Conservation (phyloP, 305 asterid genomes). For the Fraxinus platypoda region DNA sequence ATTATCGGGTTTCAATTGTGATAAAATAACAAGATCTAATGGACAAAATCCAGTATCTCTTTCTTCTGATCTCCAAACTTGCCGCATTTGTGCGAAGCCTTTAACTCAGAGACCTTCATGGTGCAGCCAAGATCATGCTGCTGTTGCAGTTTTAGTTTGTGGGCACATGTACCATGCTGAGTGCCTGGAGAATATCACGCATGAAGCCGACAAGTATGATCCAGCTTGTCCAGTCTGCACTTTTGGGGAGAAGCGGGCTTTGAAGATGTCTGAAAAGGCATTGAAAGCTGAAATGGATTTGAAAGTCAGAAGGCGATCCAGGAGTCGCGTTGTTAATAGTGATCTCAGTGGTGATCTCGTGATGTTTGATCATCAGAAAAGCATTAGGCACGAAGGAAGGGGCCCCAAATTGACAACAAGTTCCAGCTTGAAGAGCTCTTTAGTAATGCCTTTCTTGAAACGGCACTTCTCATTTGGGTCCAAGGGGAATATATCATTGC, state of each 20-base stretch:
- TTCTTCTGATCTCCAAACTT: conserved; percentile 59
- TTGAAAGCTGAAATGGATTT: conserved; percentile 63
- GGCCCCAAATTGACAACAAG: conserved; percentile 60
- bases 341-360: conserved; percentile 42
- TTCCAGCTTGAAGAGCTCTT: conserved; percentile 66
- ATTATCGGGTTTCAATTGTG: conserved; percentile 55
- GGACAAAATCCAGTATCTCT: conserved; percentile 47
- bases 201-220: conserved; percentile 70
- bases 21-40: conserved; percentile 50
- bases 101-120: conserved; percentile 64
- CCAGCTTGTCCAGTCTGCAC: conserved; percentile 90
- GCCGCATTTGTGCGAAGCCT: conserved; percentile 75
- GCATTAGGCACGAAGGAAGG: conserved; percentile 45
- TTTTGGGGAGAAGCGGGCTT: conserved; percentile 69
- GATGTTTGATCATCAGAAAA: conserved; percentile 45
- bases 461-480: conserved; percentile 84
- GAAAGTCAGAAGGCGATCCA: conserved; percentile 51
- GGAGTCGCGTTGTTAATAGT: conserved; percentile 59
- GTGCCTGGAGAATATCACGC: conserved; percentile 82
- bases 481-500: conserved; percentile 44
- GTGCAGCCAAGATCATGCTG: conserved; percentile 70
- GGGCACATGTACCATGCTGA: conserved; percentile 90
- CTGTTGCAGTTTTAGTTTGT: conserved; percentile 74
- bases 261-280: conserved; percentile 76
- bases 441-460: conserved; percentile 63